Base-by-base conservation (phyloP, 1,139 yeast species). In the Hyphopichia buzzinii region DNA sequence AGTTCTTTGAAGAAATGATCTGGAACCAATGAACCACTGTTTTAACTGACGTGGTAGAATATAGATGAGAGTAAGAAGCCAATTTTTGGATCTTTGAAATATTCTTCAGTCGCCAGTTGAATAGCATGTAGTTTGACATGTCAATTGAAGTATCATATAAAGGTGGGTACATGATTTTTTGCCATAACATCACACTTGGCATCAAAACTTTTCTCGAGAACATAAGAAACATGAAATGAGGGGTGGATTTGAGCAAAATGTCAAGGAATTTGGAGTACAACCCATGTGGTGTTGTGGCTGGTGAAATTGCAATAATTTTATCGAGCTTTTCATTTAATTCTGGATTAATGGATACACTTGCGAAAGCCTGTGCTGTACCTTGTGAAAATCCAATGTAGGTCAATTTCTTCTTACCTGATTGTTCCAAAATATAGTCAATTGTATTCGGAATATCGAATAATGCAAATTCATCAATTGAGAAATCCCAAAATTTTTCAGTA, bases 1-100 rank as follows among this genome's bases (percentile, higher is more conserved):
- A 89, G 36, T 79, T 77, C 30, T 79, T 79, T n/a, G 86, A 72
- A 31, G 85, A 70, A 44, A 90, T 84, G 39, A 90, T 88, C 61
- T 90, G 97, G 57, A 90, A 90, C 97, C 97, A 90, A 61, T 90
- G 97, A 25, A 89, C 97, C 33, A 88, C 92, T 17, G 87, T 79
- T 59, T 90, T 90, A 31, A 89, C 97, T 3, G 94, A 82, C 0
- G 97, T 88, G 17, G 95, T 85, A 1, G 95, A 85, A 62, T 89
- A 90, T 36, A 90, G 65, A 58, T 90, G 96, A 17, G 87, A 79
- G 58, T 86, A 90, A 26, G 88, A 76, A 22, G 86, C 76, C 36
- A 81, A 61, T 53, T 89, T 89, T 58, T 89, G 96, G 34, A 78
- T 64, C 43, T 74, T 70, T 22, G 79, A 63, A 45, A 90, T 90